Evolutionary conservation across 306 rosid species (phyloP).

Genomic region (Trifolium dubium): DNA sequence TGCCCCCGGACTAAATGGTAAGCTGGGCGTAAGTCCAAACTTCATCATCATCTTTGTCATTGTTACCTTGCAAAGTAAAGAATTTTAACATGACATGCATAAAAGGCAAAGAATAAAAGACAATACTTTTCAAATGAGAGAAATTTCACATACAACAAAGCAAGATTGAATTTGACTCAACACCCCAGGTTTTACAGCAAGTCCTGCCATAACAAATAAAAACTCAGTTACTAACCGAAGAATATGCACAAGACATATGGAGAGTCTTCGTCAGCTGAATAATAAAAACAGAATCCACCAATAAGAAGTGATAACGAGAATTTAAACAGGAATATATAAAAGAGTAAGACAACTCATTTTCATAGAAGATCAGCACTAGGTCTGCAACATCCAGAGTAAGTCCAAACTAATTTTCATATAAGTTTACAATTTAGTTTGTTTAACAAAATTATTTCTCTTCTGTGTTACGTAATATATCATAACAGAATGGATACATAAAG

Average conservation of each 20-base stretch:
- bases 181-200: slow-evolving; percentile 81
- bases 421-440: slow-evolving; percentile 4
- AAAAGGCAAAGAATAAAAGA: slow-evolving; percentile 27
- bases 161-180: slow-evolving; percentile 72
- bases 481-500: slow-evolving; percentile 2
- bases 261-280: slow-evolving; percentile 2
- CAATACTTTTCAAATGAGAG: slow-evolving; percentile 32
- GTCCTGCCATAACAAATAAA: slow-evolving; percentile 59
- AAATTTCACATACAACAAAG: slow-evolving; percentile 61
- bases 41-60: slow-evolving; percentile 76
- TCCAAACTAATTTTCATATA: background rate
- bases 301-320: slow-evolving; percentile 31
- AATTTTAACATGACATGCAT: slow-evolving; percentile 36
- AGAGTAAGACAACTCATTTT: slow-evolving; percentile 18
- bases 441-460: background rate
- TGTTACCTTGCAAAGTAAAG: slow-evolving; percentile 56
- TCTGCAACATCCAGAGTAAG: background rate
- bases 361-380: slow-evolving; percentile 14
- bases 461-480: background rate
- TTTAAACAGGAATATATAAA: slow-evolving; percentile 3
- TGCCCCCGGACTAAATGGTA: slow-evolving; percentile 59
- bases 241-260: background rate
- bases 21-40: slow-evolving; percentile 62
- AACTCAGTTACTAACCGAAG: slow-evolving; percentile 26
- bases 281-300: slow-evolving; percentile 7